Evolutionary conservation across 1,284 basidiomycete genomes (phyloP).

Genomic region (Somion occarium): DNA sequence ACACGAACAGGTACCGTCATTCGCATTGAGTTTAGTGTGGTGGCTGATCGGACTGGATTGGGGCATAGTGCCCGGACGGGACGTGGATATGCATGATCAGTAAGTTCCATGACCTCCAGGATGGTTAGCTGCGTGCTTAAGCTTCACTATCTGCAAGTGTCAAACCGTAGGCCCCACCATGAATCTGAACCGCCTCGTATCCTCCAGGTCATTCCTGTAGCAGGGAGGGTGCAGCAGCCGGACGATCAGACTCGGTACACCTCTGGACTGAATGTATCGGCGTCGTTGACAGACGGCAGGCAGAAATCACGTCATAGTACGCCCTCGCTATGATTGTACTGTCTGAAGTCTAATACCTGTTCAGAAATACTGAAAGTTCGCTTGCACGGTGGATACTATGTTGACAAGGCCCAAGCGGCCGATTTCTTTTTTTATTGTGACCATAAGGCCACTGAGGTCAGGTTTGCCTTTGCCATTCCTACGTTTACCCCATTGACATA

Average conservation of each 20-base stretch:
- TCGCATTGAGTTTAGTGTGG: neutral
- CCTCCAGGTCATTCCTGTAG: conserved; percentile 38
- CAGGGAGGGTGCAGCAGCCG: conserved; percentile 18
- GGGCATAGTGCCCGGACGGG: conserved; percentile 28
- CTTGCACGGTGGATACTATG: conserved; percentile 37
- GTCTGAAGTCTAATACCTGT: neutral
- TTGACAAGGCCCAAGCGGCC: conserved; percentile 32
- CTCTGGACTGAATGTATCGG: conserved; percentile 22
- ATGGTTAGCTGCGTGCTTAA: neutral
- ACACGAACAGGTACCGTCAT: conserved; percentile 17
- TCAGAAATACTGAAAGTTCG: conserved; percentile 34
- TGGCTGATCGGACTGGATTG: neutral
- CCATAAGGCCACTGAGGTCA: conserved; percentile 25
- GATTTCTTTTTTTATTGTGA: conserved; percentile 38
- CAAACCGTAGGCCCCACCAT: conserved; percentile 33
- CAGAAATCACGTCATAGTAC: conserved; percentile 17
- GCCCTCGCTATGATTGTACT: neutral
- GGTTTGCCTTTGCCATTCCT: conserved; percentile 11
- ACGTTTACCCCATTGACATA: neutral
- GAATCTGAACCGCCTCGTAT: conserved; percentile 34
- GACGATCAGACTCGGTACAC: conserved; percentile 7
- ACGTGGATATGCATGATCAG: conserved; percentile 32
- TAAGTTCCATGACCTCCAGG: conserved; percentile 15
- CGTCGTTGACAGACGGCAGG: conserved; percentile 14
- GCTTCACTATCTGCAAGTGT: conserved; percentile 21